Evolutionary conservation across 75 land plant species (phyloP), one percentile per base, ranked within the genome.

Genomic region (Picea sitchensis): DNA sequence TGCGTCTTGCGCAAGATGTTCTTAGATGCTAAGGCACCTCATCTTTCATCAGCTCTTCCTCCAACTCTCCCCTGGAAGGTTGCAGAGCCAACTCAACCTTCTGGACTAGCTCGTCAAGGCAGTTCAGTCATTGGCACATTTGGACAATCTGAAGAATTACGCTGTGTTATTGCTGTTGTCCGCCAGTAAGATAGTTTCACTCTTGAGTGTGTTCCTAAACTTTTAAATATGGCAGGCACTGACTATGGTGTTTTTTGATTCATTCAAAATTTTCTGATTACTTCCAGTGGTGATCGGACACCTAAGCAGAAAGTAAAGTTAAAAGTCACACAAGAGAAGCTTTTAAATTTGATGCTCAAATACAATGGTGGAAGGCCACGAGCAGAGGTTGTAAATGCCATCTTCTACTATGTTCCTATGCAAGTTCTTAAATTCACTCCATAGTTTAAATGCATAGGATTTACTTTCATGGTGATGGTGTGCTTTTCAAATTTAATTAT

Each of bases 291-390:
- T 65, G 99, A 98, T 86, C 88, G 99, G 51, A 98, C 99, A 61
- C 99, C 99, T 69, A 98, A 98, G 77, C 99, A 98, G 83, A 98
- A 98, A 80, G 99, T 98, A 80, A 98, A 98, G 79, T 86, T 98
- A 88, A 98, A 95, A 80, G 99, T 95, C 56, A 98, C 99, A 14
- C 98, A 98, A 76, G 99, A 95, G 41, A 93, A 85, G 77, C 85
- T 98, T 34, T 82, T 98, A 59, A 93, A 98, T 80, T 85, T 98
- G 80, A 93, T 98, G 96, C 84, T 95, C 59, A 98, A 98, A 71
- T 98, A 98, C 82, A 98, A 95, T 87, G 96, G 98, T 30, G 98
- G 98, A 72, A 92, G 88, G 64, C 94, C 98, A 72, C 88, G 99
- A 81, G 78, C 94, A 59, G 99, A 98, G 96, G 99, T 93, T 67